Evolutionary conservation across 106 monocot species (phyloP), one percentile per base, ranked within the genome.

Genomic region (Dendrobium nobile): DNA sequence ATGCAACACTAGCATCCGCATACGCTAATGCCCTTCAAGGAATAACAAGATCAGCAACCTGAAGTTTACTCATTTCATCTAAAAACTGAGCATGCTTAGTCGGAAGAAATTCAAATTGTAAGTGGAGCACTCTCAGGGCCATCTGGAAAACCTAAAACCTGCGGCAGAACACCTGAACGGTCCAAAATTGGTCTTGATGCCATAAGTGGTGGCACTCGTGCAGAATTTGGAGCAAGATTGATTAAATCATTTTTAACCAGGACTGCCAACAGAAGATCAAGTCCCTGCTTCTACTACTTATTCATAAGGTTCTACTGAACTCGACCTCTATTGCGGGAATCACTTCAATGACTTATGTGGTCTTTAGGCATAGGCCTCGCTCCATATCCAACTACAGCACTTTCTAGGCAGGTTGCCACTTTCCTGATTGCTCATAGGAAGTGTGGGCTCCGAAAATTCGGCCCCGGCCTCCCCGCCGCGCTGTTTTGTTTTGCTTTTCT

Each of bases 251-350:
- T 88, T 84, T 99, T 95, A 20, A 95, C 95, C 76, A 99, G 85
- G 44, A 99, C 84, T 18, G 95, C 99, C 77, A 99, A 75, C 37
- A 99, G 82, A 73, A 99, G 95, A 87, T 99, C 99, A 87, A 99
- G 91, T 20, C 93, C 94, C 79, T 99, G 99, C 54, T 93, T 99
- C 80, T 95, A 67, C 99, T 95, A 99, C n/a, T n/a, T n/a, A n/a
- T n/a, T n/a, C n/a, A n/a, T n/a, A n/a, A n/a, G n/a, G n/a, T n/a
- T n/a, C n/a, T n/a, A n/a, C n/a, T n/a, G n/a, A n/a, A n/a, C n/a
- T n/a, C n/a, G n/a, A n/a, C n/a, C n/a, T n/a, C n/a, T n/a, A n/a
- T n/a, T n/a, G n/a, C n/a, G n/a, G n/a, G n/a, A n/a, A n/a, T n/a
- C n/a, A n/a, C n/a, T n/a, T n/a, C n/a, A n/a, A n/a, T n/a, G n/a